Evolutionary conservation across 1,139 yeast species (phyloP).

Genomic region (Zygotorulaspora mrakii): DNA sequence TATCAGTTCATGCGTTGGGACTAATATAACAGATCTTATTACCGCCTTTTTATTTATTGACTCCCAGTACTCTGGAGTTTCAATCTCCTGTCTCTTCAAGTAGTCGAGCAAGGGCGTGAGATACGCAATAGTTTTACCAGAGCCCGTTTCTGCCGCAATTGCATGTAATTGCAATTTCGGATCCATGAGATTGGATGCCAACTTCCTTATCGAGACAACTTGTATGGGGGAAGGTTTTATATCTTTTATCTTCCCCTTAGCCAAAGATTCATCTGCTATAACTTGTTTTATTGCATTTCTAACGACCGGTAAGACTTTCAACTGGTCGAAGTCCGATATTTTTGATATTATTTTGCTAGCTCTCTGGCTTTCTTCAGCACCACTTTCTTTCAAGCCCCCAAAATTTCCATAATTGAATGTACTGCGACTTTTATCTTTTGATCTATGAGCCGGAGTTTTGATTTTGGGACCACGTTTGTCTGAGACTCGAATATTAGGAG

Average conservation of each 20-base stretch:
- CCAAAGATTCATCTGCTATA: constrained; percentile 44
- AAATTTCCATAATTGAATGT: constrained; percentile 22
- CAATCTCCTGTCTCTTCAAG: constrained; percentile 53
- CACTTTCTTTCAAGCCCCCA: constrained; percentile 29
- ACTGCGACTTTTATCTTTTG: constrained; percentile 5
- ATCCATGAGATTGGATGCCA: constrained; percentile 40
- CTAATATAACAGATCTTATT: constrained; percentile 65
- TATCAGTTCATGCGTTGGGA: constrained; percentile 88
- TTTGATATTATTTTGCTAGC: constrained; percentile 40
- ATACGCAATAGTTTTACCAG: constrained; percentile 94
- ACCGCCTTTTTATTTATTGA: constrained; percentile 40
- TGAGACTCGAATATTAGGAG: too few species aligned
- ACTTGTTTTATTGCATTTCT: constrained; percentile 61
- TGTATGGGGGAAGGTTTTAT: constrained; percentile 63
- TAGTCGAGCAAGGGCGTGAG: constrained; percentile 69
- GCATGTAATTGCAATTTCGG: constrained; percentile 60
- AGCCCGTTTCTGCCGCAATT: constrained; percentile 93
- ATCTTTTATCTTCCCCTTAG: constrained; percentile 24
- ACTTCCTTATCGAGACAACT: constrained; percentile 50
- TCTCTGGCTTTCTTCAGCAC: constrained; percentile 12
- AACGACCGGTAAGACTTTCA: constrained; percentile 64
- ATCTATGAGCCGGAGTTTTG: too few species aligned
- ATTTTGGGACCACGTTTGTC: too few species aligned
- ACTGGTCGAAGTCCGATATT: constrained; percentile 57
- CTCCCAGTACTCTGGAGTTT: constrained; percentile 38